Evolutionary conservation across 169 alveolate genomes (phyloP), one percentile per base, ranked within the genome.

Genomic region (Cryptosporidium sp.): DNA sequence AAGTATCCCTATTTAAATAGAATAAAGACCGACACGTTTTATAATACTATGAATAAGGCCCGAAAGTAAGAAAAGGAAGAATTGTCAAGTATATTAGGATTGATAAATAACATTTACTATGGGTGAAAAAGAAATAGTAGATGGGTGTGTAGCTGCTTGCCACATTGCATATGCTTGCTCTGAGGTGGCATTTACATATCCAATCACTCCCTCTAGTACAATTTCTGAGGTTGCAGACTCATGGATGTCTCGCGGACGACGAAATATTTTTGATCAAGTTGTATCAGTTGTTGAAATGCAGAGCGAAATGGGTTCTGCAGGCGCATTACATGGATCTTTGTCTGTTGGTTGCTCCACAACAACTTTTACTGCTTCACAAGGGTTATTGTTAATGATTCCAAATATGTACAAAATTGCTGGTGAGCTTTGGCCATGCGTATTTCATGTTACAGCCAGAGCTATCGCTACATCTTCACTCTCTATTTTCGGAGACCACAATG

Each of bases 291-390:
- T 87, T 44, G 93, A 92, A 84, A 92, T 92, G 94, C 94, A 92
- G 51, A 75, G 92, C 60, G 94, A 92, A 23, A 92, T 91, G 44
- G 94, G 94, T n/a, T 92, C 94, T 6, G 93, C 94, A 14, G 94
- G 94, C 0, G 94, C 93, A 31, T 61, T 92, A 51, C 94, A 92
- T 60, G 94, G 94, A n/a, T 70, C 93, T 62, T 45, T 92, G 39
- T 86, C 91, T 29, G 91, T 92, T 4, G 94, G 94, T 3, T 91
- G 93, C 18, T 61, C 86, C 14, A 29, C 86, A 52, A 92, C 94
- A 33, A 87, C 93, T 29, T 91, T 87, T 86, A 92, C 94, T 6
- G 94, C 94, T 42, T 84, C 92, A 7, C 94, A 92, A 33, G 94
- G 94, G 3, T 70, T 92, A 58, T 85, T 92, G 5, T 70, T 92